These are phyloP conservation scores for Clavispora santaluciae DNA, from an alignment of 805 yeast genomes.

Conservation along the genomic window DNA sequence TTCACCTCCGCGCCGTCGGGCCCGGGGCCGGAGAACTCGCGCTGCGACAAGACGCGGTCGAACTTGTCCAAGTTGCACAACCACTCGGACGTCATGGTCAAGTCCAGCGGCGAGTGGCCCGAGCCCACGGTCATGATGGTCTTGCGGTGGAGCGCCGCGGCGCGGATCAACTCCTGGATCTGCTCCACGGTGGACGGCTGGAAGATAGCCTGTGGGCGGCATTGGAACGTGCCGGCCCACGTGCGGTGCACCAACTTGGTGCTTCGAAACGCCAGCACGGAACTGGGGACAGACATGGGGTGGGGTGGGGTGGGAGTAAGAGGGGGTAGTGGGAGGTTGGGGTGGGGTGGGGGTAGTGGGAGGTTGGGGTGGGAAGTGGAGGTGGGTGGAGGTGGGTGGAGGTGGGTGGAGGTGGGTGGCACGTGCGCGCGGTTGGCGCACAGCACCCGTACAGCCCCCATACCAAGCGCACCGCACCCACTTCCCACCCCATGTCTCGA, in stretches of 20 bases:
- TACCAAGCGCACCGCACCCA: too few species aligned
- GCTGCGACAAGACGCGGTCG: slow-evolving; percentile 46
- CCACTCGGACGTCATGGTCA: slow-evolving; percentile 89
- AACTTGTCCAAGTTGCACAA: slow-evolving; percentile 78
- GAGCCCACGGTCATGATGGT: slow-evolving; percentile 85
- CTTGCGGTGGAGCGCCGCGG: slow-evolving; percentile 54
- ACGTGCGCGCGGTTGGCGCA: too few species aligned
- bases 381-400: too few species aligned
- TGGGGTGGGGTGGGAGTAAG: too few species aligned
- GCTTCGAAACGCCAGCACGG: slow-evolving; percentile 31
- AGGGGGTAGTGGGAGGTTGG: too few species aligned
- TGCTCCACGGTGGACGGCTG: slow-evolving; percentile 75
- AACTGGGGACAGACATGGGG: slow-evolving; percentile 29
- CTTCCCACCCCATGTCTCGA: slow-evolving; percentile 10
- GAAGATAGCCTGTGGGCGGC: slow-evolving; percentile 71
- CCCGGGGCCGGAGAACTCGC: slow-evolving; percentile 42
- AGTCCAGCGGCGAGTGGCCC: slow-evolving; percentile 91
- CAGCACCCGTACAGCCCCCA: too few species aligned
- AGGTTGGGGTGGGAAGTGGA: too few species aligned
- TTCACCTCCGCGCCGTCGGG: slow-evolving; percentile 37
- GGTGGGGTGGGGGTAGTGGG: too few species aligned
- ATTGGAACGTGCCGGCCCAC: slow-evolving; percentile 88
- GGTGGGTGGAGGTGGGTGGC: too few species aligned
- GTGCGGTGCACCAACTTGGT: slow-evolving; percentile 50
- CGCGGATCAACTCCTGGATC: slow-evolving; percentile 57